These are phyloP conservation scores for Ophiostoma perfectum DNA, from an alignment of 2,329 filamentous ascomycete species.

Conservation along the genomic window DNA sequence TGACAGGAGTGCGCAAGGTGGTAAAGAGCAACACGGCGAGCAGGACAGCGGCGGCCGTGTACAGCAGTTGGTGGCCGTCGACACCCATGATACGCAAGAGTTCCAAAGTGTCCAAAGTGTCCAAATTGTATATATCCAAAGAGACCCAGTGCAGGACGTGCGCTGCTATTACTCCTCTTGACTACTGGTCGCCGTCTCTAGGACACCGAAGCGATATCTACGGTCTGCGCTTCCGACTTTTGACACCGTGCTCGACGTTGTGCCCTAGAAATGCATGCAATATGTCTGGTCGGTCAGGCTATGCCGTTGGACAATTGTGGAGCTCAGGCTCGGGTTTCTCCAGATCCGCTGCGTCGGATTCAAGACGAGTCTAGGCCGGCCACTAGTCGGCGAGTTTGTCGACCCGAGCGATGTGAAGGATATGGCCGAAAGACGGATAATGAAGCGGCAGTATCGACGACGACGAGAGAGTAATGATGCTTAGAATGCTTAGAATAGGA, in stretches of 20 bases:
- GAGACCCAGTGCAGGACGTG: not conserved
- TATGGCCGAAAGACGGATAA: no score
- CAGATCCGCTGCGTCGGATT: not conserved
- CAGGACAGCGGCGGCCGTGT: slow-evolving; percentile 21
- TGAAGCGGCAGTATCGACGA: no score
- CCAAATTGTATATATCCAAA: not conserved
- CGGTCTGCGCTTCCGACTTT: no score
- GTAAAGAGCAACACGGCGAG: slow-evolving; percentile 16
- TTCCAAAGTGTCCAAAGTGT: not conserved
- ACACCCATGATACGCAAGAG: slow-evolving; percentile 15
- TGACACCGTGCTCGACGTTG: not conserved
- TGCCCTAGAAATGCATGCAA: slow-evolving; percentile 1
- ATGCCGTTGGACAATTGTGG: slow-evolving; percentile 10
- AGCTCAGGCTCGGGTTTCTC: not conserved
- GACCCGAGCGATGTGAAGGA: not conserved
- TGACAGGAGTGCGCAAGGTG: slow-evolving; percentile 23
- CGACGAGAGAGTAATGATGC: not conserved
- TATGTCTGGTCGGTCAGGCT: slow-evolving; percentile 6
- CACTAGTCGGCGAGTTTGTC: slow-evolving; percentile 1
- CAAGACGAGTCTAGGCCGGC: not conserved
- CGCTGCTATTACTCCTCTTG: not conserved
- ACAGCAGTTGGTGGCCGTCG: slow-evolving; percentile 18
- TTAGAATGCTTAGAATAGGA: not conserved
- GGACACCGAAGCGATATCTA: not conserved
- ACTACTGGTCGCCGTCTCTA: not conserved